Evolutionary conservation across 2,329 filamentous ascomycete genomes (phyloP), one percentile per base, ranked within the genome.

Genomic region (Claviceps sp.): DNA sequence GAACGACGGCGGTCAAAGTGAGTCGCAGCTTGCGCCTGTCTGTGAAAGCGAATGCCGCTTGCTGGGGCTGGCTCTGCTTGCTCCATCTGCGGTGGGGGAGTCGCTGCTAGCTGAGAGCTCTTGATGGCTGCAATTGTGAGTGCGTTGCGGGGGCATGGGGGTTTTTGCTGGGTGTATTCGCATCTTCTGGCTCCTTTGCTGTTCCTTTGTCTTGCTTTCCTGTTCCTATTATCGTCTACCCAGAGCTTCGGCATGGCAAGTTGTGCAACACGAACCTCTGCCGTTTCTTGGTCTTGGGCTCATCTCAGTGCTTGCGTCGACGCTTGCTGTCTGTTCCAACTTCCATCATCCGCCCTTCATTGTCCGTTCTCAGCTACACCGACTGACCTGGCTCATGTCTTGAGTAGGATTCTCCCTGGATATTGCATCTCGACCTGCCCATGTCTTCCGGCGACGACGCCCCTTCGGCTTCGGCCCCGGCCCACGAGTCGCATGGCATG

Each of bases 341-440:
- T 26, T 44, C 13, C 42, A 16, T 24, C 42, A 8, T 24, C 42
- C 24, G 10, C 11, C 42, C 19, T 34, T 11, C 30, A 34, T 34
- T 34, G 30, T 34, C 10, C 10, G 8, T 34, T 34, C 2, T 34
- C 30, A 34, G 30, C 30, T 34, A 10, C 14, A 41, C 2, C 17
- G 50, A 53, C 55, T 55, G 44, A 52, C 47, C 14, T 26, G 42
- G 5, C 34, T 11, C 4, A 10, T 34, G 4, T 34, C 30, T 34
- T 48, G 44, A 41, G 19, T 50, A 70, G 68, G 68, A 70, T 50
- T 65, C 63, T 43, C 76, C 76, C 60, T 78, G 75, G 76, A 67
- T 78, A 64, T 68, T 72, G 65, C 73, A 76, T 64, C 60, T 68
- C 54, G 59, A 63, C 56, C 58, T 59, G 52, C 59, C 65, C 60